Conservation (phyloP, 495 filamentous ascomycete species). For the Rhypophila decipiens region DNA sequence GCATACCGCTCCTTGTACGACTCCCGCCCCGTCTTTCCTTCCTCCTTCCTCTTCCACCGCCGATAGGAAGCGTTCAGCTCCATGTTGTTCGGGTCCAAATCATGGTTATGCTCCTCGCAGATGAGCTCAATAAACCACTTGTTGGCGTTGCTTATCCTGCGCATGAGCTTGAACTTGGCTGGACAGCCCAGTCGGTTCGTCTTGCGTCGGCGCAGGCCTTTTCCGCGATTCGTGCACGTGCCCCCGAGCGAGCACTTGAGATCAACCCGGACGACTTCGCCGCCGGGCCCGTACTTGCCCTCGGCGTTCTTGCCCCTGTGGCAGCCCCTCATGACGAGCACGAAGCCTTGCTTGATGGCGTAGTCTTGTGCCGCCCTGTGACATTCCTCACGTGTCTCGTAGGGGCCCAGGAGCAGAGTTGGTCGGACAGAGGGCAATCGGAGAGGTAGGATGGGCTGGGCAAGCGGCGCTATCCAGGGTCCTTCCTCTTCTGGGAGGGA, state of each 20-base stretch:
- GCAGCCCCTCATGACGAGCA: constrained; percentile 16
- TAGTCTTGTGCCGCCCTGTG: constrained; percentile 16
- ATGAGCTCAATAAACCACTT: constrained; percentile 26
- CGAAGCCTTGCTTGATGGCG: constrained; percentile 23
- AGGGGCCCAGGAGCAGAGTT: constrained; percentile 20
- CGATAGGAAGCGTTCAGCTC: constrained; percentile 19
- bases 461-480: constrained; percentile 6
- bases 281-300: constrained; percentile 7
- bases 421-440: constrained; percentile 15
- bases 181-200: constrained; percentile 23
- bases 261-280: constrained; percentile 18
- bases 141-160: constrained; percentile 15
- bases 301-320: constrained; percentile 10
- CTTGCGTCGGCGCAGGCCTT: constrained; percentile 17
- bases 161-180: constrained; percentile 18
- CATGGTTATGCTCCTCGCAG: constrained; percentile 25
- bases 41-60: constrained; percentile 18
- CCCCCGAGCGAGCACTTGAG: constrained; percentile 22
- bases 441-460: constrained; percentile 13
- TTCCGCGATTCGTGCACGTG: constrained; percentile 20
- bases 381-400: constrained; percentile 15
- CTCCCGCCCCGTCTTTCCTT: constrained; percentile 9
- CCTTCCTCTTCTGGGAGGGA: not conserved
- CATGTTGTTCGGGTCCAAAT: constrained; percentile 19
- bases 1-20: constrained; percentile 14